Conservation (phyloP, 805 yeast genomes). For the Wickerhamomyces strasburgensis region DNA sequence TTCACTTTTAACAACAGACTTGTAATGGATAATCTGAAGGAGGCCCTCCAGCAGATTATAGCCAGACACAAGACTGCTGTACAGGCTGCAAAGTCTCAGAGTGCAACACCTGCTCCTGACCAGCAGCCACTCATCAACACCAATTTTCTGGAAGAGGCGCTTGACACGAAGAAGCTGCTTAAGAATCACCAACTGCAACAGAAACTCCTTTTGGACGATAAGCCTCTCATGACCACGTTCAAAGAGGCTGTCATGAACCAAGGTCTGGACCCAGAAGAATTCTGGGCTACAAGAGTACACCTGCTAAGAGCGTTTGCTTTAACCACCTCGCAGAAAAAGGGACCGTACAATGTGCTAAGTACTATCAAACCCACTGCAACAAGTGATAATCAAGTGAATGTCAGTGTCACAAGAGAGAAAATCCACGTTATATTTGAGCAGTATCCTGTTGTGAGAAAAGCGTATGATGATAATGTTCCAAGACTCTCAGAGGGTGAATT, state of each 20-base stretch:
- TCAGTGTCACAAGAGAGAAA: conserved; percentile 84
- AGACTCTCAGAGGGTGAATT: conserved; percentile 84
- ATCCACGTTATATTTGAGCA: conserved; percentile 87
- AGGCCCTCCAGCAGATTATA: conserved; percentile 59
- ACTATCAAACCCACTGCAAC: conserved; percentile 93
- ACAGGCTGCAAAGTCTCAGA: conserved; percentile 22
- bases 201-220: conserved; percentile 63
- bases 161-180: conserved; percentile 56
- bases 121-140: conserved; percentile 32
- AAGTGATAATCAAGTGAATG: conserved; percentile 88
- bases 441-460: conserved; percentile 85
- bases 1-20: conserved; percentile 68
- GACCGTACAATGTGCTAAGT: conserved; percentile 90
- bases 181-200: conserved; percentile 77
- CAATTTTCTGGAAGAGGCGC: conserved; percentile 36
- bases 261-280: conserved; percentile 73
- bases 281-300: conserved; percentile 82
- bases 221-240: conserved; percentile 65
- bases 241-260: conserved; percentile 81
- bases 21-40: conserved; percentile 71
- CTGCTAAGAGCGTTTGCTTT: conserved; percentile 81
- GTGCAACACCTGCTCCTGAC: conserved; percentile 17
- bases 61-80: conserved; percentile 48
- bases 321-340: conserved; percentile 76
- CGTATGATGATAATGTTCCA: conserved; percentile 89